phyloP scores from a whole-genome alignment of 768 basidiomycete species.

The Trametes meyenii region DNA sequence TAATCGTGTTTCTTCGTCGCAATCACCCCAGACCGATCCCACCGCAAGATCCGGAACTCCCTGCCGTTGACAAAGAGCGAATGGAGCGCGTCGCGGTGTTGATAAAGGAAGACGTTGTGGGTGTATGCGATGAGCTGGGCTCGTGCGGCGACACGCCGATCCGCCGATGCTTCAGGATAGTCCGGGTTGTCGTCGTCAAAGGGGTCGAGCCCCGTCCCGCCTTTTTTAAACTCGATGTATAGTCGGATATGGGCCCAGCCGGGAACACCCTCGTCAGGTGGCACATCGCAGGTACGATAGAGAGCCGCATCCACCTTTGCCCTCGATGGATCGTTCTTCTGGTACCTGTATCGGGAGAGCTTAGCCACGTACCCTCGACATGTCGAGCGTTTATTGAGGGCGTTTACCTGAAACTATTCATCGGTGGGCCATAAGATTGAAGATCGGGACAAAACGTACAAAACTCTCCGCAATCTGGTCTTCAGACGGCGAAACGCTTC shows the following conservation, averaged over 20 bases:
- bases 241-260: background rate
- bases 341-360: background rate
- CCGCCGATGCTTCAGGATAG: background rate
- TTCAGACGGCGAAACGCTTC: too few species aligned
- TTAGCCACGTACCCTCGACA: background rate
- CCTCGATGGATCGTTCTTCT: background rate
- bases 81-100: background rate
- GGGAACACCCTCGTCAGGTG: background rate
- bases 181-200: background rate
- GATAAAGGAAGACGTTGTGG: background rate
- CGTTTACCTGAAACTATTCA: background rate
- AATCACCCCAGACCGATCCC: slow-evolving; percentile 1
- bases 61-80: background rate
- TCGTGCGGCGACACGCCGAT: background rate
- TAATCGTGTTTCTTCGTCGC: background rate
- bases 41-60: slow-evolving; percentile 2
- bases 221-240: slow-evolving; percentile 6
- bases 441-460: too few species aligned
- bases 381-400: background rate
- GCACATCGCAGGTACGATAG: background rate
- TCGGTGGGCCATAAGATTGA: background rate
- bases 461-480: too few species aligned
- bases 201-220: background rate
- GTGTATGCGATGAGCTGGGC: background rate
- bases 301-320: slow-evolving; percentile 1